Base-by-base conservation (phyloP, 1,284 basidiomycete genomes). In the Tausonia pullulans region DNA sequence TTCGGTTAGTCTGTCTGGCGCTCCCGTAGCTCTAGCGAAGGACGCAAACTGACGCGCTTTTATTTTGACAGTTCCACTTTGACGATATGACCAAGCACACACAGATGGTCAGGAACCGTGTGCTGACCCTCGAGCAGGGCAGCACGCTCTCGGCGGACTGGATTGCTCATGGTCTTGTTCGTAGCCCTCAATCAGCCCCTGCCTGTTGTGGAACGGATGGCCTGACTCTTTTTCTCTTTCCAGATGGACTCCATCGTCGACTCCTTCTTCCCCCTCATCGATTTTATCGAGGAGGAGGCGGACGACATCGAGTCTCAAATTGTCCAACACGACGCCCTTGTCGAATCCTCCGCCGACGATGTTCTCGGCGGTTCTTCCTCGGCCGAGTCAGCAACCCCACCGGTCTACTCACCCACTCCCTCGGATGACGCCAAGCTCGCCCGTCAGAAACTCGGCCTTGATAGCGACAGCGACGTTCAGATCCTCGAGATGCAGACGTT, bases 171-270 rank as follows among this genome's bases (percentile, higher is more conserved):
- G 90, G 87, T 14, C 81, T 97, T 52, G 63, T 64, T 50, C 39
- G 63, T 64, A 50, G 55, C 27, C 7, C 9, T 27, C 6, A 14
- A 16, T 9, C 0, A 27, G 9, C 40, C 8, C 2, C 43, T 11
- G 9, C 40, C 58, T 45, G 5, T 27, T 53, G 10, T 5, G 7
- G 60, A 61, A 80, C 96, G 72, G 94, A 97, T 1, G 27, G 27
- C 27, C 27, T 27, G 0, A 27, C n/a, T 46, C 8, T 0, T 16
- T 11, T 10, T 48, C 58, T 45, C 9, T 27, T 53, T 5, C 5
- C 14, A 64, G 61, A 80, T 97, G 72, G 94, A 97, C 73, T 95
- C 92, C 1, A 85, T 97, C 60, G 91, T 97, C 45, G 94, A 98
- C 73, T 86, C 90, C 1, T 96, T 96, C 77, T 91, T 93, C 75